Evolutionary conservation across 2,329 filamentous ascomycete species (phyloP).

Genomic region (Fusarium sp.): DNA sequence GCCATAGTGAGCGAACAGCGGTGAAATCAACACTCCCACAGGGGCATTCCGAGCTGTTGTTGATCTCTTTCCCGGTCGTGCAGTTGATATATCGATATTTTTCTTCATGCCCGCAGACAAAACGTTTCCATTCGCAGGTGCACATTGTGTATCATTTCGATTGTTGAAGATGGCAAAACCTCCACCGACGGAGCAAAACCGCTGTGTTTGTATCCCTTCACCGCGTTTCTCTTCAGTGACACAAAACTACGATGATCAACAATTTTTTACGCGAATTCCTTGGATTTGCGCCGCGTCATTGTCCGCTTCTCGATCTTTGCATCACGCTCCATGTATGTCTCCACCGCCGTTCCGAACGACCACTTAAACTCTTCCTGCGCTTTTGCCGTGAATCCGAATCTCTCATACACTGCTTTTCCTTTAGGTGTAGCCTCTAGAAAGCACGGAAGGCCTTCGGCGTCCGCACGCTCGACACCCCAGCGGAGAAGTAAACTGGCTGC

Average conservation of each 20-base stretch:
- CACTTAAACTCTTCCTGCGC: constrained; percentile 53
- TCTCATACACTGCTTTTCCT: constrained; percentile 62
- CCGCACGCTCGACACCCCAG: constrained; percentile 63
- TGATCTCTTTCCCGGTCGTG: constrained; percentile 30
- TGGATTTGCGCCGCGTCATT: constrained; percentile 25
- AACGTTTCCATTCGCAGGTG: constrained; percentile 33
- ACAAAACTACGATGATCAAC: constrained; percentile 26
- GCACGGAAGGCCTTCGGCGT: constrained; percentile 57
- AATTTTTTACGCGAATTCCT: constrained; percentile 14
- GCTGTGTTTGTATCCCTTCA: neutral
- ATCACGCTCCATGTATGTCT: constrained; percentile 55
- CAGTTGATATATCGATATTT: constrained; percentile 39
- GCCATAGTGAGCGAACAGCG: neutral
- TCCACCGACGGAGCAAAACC: neutral
- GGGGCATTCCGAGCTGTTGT: constrained; percentile 26
- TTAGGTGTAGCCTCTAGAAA: constrained; percentile 66
- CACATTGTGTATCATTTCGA: constrained; percentile 40
- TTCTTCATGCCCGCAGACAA: constrained; percentile 40
- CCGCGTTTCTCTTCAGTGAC: constrained; percentile 20
- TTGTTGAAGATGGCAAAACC: constrained; percentile 3
- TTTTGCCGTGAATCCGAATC: constrained; percentile 60
- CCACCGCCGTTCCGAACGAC: constrained; percentile 51
- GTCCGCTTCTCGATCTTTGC: constrained; percentile 24
- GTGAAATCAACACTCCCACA: constrained; percentile 41
- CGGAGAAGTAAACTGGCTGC: constrained; percentile 59